phyloP scores from a whole-genome alignment of 139 green algal species.

The Closterium sp. region DNA sequence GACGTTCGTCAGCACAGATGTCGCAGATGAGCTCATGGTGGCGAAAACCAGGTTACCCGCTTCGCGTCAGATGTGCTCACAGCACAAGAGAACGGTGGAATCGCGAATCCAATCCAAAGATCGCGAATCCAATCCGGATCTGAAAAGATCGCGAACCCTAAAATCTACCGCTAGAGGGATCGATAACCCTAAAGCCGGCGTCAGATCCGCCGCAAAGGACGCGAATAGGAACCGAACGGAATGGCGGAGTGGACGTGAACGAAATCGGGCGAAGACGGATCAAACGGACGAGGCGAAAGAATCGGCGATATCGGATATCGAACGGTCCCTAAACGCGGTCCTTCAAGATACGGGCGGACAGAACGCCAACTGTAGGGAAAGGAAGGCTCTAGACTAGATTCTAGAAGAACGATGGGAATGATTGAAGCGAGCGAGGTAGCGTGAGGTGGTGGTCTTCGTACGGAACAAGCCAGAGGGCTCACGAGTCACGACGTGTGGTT shows the following conservation, averaged over 20 bases:
- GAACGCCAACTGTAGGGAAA: not conserved
- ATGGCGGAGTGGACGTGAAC: not conserved
- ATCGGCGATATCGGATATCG: not conserved
- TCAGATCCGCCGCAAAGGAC: not conserved
- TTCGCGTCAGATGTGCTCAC: not conserved
- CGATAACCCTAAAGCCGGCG: not conserved
- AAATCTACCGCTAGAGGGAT: no score
- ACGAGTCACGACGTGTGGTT: not conserved
- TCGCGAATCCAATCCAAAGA: not conserved
- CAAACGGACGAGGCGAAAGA: no score
- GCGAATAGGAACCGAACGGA: not conserved
- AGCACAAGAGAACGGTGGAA: not conserved
- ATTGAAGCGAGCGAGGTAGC: not conserved
- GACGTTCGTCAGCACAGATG: constrained; percentile 31
- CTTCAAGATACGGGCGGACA: not conserved
- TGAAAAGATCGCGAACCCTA: no score
- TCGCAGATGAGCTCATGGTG: constrained; percentile 6
- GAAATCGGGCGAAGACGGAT: not conserved
- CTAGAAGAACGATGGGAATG: not conserved
- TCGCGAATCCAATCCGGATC: no score
- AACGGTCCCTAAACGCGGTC: not conserved
- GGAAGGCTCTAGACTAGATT: not conserved
- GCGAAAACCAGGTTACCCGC: not conserved
- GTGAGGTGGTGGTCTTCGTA: not conserved
- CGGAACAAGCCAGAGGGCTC: no score